Conservation (phyloP, 2,329 filamentous ascomycete species). For the Paraphoma chrysanthemicola region DNA sequence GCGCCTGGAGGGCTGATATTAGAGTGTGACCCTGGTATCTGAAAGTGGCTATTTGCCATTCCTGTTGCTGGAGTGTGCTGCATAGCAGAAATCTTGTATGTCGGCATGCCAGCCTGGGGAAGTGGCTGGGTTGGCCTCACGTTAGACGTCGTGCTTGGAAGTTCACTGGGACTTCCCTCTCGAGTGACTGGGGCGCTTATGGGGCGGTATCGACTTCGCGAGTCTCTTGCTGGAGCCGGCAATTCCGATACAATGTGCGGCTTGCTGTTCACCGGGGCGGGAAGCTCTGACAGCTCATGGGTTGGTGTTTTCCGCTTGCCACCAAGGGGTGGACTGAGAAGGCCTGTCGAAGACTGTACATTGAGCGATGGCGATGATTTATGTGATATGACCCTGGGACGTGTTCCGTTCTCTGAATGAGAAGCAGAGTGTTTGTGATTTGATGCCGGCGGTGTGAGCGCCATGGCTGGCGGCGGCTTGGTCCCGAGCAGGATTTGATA, state of each 20-base stretch:
- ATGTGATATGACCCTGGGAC: conserved; percentile 10
- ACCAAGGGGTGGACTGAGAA: conserved; percentile 11
- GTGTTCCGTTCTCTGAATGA: conserved; percentile 8
- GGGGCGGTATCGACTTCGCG: conserved; percentile 18
- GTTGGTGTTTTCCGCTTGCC: not conserved
- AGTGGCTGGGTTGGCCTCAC: not conserved
- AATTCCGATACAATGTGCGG: not conserved
- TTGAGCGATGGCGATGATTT: conserved; percentile 23
- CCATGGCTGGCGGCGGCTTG: conserved; percentile 31
- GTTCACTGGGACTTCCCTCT: conserved; percentile 5
- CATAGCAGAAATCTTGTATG: not conserved
- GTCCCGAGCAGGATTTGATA: conserved; percentile 33
- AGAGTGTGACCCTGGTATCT: too few relatives aligned
- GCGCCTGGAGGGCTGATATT: not conserved
- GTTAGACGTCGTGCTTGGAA: not conserved
- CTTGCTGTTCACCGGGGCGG: not conserved
- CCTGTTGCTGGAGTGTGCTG: not conserved
- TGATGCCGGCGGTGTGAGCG: conserved; percentile 22
- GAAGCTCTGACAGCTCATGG: not conserved
- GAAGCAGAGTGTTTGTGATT: conserved; percentile 9
- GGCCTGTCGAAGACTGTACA: conserved; percentile 5
- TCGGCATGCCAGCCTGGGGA: not conserved
- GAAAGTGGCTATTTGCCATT: not conserved
- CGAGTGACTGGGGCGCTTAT: conserved; percentile 13
- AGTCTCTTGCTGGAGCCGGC: not conserved